These are phyloP conservation scores for Cadophora gregata DNA, from an alignment of 2,329 filamentous ascomycete genomes.

Conservation along the genomic window DNA sequence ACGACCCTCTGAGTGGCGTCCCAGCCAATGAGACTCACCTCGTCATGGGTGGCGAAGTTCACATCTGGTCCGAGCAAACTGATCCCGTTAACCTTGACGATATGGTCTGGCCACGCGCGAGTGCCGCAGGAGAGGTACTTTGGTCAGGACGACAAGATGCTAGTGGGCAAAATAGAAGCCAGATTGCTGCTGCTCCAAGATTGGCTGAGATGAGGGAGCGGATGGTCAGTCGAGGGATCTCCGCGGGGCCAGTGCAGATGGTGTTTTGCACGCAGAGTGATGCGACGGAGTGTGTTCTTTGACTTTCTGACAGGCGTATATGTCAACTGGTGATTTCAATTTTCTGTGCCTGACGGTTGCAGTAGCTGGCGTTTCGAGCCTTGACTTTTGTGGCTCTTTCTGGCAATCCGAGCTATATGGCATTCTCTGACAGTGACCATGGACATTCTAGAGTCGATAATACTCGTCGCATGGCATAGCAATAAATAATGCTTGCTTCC, in stretches of 20 bases:
- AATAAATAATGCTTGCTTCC: too few relatives aligned
- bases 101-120: constrained; percentile 78
- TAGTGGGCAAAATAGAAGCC: constrained; percentile 70
- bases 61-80: constrained; percentile 82
- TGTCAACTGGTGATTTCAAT: not conserved
- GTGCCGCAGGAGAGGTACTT: constrained; percentile 77
- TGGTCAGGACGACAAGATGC: constrained; percentile 77
- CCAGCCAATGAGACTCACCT: constrained; percentile 65
- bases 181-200: constrained; percentile 71
- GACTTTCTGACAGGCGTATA: not conserved
- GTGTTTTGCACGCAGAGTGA: constrained; percentile 71
- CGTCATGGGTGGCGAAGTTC: constrained; percentile 81
- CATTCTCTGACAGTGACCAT: too few relatives aligned
- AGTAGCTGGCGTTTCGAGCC: not conserved
- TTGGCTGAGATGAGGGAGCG: constrained; percentile 79
- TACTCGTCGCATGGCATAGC: too few relatives aligned
- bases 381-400: too few relatives aligned
- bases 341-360: not conserved
- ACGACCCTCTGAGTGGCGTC: constrained; percentile 74
- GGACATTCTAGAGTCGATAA: too few relatives aligned
- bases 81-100: constrained; percentile 77
- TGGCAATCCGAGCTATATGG: too few relatives aligned
- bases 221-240: constrained; percentile 70
- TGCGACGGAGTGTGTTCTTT: constrained; percentile 51
- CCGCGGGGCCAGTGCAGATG: constrained; percentile 72